A percentile compares a stretch with the other conserved stretches of the same genome.
Evolutionary conservation across 768 basidiomycete species (phyloP).

Genomic region (Hortiboletus campestris): DNA sequence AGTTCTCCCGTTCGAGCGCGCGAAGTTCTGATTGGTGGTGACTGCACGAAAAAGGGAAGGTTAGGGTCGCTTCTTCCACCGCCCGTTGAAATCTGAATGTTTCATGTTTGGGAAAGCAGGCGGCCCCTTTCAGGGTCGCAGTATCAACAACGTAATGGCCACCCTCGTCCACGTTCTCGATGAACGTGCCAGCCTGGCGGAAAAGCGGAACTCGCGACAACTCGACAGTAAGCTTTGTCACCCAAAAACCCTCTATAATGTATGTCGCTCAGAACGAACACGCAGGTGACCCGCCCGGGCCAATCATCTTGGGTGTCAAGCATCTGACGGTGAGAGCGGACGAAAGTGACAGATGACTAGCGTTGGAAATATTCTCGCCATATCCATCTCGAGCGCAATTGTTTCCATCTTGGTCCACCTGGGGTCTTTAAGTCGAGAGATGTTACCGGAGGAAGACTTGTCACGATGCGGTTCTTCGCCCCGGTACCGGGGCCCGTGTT

Average conservation of each 20-base stretch:
- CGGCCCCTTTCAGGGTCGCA: constrained; percentile 16
- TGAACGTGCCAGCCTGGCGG: not conserved
- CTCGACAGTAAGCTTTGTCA: not conserved
- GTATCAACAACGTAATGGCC: constrained; percentile 13
- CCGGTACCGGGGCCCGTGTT: constrained; percentile 18
- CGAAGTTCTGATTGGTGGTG: constrained; percentile 1
- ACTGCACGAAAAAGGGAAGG: constrained; percentile 16
- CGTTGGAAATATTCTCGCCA: constrained; percentile 10
- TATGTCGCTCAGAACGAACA: not conserved
- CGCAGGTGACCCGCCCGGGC: not conserved
- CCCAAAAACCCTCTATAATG: not conserved
- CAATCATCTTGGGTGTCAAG: constrained; percentile 6
- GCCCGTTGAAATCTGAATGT: not conserved
- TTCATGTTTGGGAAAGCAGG: not conserved
- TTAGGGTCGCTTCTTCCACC: not conserved
- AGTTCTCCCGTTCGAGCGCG: not conserved
- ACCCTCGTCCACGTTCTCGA: not conserved
- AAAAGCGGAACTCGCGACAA: constrained; percentile 2
- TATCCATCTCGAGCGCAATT: constrained; percentile 7
- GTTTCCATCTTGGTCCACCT: constrained; percentile 16
- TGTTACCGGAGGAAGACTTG: constrained; percentile 6
- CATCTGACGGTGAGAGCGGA: constrained; percentile 14
- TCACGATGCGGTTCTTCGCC: constrained; percentile 14
- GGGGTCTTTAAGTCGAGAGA: constrained; percentile 1
- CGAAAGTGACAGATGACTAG: not conserved